These are phyloP conservation scores for Umbelopsis sp. DNA, from an alignment of 371 early-diverging fungal genomes.

Conservation along the genomic window DNA sequence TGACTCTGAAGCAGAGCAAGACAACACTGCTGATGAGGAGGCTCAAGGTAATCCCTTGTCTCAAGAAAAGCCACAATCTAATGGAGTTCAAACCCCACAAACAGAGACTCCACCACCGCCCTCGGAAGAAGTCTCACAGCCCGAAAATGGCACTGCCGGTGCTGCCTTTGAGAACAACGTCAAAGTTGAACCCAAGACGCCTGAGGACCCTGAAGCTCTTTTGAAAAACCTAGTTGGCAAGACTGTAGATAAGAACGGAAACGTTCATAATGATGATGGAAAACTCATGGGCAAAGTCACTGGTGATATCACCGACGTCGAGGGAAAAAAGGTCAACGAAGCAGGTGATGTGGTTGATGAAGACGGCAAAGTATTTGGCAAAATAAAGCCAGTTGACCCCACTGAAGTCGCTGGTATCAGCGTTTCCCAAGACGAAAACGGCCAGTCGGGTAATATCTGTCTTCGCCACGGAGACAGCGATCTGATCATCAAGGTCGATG, in stretches of 20 bases:
- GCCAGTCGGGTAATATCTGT: background rate
- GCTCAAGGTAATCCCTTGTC: too few relatives aligned
- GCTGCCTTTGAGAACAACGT: background rate
- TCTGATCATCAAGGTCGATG: slow-evolving; percentile 36
- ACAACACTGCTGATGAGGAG: slow-evolving; percentile 15
- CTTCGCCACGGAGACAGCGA: slow-evolving; percentile 16
- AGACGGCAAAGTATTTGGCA: slow-evolving; percentile 26
- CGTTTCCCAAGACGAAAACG: background rate
- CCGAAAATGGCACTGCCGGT: background rate
- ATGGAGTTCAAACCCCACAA: background rate
- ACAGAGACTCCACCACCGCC: background rate
- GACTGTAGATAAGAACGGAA: slow-evolving; percentile 18
- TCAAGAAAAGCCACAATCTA: background rate
- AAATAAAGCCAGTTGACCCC: slow-evolving; percentile 23
- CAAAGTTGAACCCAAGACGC: background rate
- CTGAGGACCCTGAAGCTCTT: too few relatives aligned
- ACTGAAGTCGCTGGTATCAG: slow-evolving; percentile 15
- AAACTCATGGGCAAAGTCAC: slow-evolving; percentile 25
- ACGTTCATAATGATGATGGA: slow-evolving; percentile 26
- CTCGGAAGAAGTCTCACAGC: too few relatives aligned
- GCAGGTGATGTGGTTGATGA: slow-evolving; percentile 25
- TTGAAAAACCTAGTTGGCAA: slow-evolving; percentile 11
- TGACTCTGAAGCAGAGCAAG: slow-evolving; percentile 9
- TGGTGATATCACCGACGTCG: slow-evolving; percentile 19
- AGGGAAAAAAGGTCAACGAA: slow-evolving; percentile 26